Base-by-base conservation (phyloP, 1,284 basidiomycete species). In the Pseudozyma thailandica region DNA sequence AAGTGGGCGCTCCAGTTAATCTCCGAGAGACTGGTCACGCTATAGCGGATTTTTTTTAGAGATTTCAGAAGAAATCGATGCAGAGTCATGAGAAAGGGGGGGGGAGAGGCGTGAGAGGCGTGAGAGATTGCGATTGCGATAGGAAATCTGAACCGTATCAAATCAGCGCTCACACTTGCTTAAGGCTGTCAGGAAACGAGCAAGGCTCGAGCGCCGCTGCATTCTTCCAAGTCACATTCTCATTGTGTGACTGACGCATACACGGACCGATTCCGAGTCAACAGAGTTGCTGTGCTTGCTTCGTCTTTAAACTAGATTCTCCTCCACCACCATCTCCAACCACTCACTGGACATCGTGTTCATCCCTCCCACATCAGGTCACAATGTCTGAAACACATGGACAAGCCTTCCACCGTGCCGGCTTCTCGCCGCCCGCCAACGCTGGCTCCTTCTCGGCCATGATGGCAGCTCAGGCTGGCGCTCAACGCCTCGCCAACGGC, bases 391-490 rank as follows among this genome's bases (percentile, higher is more conserved):
- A 72, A 41, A 72, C 66, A 37, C 72, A 76, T 45, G 61, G 65
- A 46, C 74, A 76, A 35, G 74, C 77, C 27, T 79, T 79, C 56
- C 72, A 78, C 55, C 65, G 75, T 21, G 64, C 71, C n/a, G 68
- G 72, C 64, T 71, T 75, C 72, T 79, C 77, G 54, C 75, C 77
- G 8, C 73, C 77, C 39, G 52, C 49, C 54, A 50, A 69, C 38
- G 59, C 69, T 3, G 75, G 75, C 50, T 74, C 73, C 26, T 79
- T 79, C 63, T 55, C 68, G 18, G 75, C 72, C 48, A 79, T 79
- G 75, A 75, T 79, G 74, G 74, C 74, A 6, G 73, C 73, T 8
- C 66, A 71, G 56, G 57, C 71, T 18, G 69, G 59, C 25, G 60
- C 60, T n/a, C 70, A 64, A 37, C 39, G 38, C 26, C 59, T 72